These are phyloP conservation scores for Petunia secreta DNA, from an alignment of 257 asterid species.

Conservation along the genomic window DNA sequence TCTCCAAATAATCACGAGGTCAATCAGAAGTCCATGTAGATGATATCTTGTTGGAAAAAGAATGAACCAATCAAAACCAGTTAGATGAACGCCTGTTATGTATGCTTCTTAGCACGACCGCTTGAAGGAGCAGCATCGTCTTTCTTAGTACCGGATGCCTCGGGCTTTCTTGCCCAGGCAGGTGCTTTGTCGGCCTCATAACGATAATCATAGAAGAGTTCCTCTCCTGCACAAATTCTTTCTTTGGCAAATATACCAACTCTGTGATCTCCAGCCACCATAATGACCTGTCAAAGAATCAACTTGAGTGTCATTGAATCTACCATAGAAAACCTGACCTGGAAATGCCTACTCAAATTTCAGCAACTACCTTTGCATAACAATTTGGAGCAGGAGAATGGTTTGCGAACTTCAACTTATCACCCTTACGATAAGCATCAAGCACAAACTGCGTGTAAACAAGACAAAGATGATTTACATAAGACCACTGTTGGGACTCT, in stretches of 20 bases:
- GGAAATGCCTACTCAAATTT: constrained; percentile 2
- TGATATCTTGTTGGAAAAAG: constrained; percentile 28
- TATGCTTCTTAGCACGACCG: constrained; percentile 47
- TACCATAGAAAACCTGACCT: neutral
- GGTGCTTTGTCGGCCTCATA: constrained; percentile 85
- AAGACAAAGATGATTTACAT: constrained; percentile 24
- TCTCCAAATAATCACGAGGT: constrained; percentile 46
- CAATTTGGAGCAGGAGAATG: constrained; percentile 96
- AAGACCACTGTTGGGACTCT: constrained; percentile 5
- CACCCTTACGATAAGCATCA: constrained; percentile 89
- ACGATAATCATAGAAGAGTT: constrained; percentile 83
- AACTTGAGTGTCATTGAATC: neutral
- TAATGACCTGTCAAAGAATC: constrained; percentile 66
- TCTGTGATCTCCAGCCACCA: constrained; percentile 94
- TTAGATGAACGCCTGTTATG: constrained; percentile 26
- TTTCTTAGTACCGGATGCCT: constrained; percentile 56
- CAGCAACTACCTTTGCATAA: constrained; percentile 73
- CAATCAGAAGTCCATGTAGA: constrained; percentile 31
- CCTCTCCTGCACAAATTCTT: constrained; percentile 79
- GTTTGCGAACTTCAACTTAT: constrained; percentile 89
- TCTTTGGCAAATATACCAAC: constrained; percentile 93
- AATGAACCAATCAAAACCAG: constrained; percentile 22
- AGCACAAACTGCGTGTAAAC: constrained; percentile 74
- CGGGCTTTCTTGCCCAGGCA: constrained; percentile 94
- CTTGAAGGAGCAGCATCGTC: constrained; percentile 43